Percentiles rank a stretch among this genome's conserved stretches.
phyloP scores from a whole-genome alignment of 495 filamentous ascomycete species.

The Penicillium waksmanii region DNA sequence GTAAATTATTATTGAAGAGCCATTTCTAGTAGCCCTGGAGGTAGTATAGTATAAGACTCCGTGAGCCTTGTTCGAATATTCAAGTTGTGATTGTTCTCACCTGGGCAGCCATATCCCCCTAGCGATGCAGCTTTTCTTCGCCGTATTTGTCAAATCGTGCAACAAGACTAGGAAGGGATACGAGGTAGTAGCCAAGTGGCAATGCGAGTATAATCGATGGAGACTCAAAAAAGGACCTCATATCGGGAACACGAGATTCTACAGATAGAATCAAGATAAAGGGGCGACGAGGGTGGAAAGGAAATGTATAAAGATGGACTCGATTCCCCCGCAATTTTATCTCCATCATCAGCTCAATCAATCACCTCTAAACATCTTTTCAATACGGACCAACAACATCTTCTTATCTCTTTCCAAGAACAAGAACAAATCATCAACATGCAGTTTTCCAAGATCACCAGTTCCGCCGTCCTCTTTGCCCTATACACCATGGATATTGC shows the following conservation, averaged over 20 bases:
- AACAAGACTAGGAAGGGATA: not conserved
- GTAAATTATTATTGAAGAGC: too few species aligned
- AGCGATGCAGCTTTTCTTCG: too few species aligned
- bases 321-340: not conserved
- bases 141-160: too few species aligned
- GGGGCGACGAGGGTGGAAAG: not conserved
- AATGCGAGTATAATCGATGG: not conserved
- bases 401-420: not conserved
- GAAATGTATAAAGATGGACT: conserved; percentile 8
- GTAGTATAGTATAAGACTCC: too few species aligned
- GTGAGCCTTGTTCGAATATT: too few species aligned
- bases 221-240: not conserved
- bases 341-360: conserved; percentile 1
- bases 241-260: not conserved
- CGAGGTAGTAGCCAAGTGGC: not conserved
- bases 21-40: too few species aligned
- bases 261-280: conserved; percentile 3
- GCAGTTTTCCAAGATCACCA: conserved; percentile 6
- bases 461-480: not conserved
- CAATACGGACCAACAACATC: not conserved
- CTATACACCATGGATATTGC: conserved; percentile 5
- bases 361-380: not conserved
- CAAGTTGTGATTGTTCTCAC: too few species aligned
- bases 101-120: too few species aligned
- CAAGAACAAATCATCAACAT: not conserved